Evolutionary conservation across 305 asterid species (phyloP).

Genomic region (Solanum hybrid): DNA sequence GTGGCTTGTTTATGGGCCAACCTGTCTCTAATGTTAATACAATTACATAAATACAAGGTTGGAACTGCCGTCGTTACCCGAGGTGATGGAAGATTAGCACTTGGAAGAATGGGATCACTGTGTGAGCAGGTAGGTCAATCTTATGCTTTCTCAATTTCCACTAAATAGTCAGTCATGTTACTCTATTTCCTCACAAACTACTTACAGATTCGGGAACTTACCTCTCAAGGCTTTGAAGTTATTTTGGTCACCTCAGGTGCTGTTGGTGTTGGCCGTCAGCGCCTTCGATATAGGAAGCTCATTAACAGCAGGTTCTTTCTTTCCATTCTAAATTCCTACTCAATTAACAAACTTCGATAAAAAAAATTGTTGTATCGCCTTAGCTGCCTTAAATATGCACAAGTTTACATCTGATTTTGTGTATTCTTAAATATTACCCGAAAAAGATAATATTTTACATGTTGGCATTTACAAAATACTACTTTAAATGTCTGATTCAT

Average conservation of each 20-base stretch:
- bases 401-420: neutral
- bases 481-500: neutral
- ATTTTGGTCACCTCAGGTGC: constrained; percentile 97
- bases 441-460: neutral
- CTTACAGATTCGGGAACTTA: constrained; percentile 75
- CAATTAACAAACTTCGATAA: neutral
- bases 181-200: neutral
- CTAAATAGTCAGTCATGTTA: constrained; percentile 13
- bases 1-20: neutral
- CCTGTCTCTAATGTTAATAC: neutral
- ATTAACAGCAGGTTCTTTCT: constrained; percentile 69
- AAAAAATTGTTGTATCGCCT: neutral
- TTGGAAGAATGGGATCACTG: constrained; percentile 91
- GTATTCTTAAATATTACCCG: neutral
- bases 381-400: neutral
- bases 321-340: neutral
- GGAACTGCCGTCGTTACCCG: constrained; percentile 98
- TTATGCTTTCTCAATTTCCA: neutral
- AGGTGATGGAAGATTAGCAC: constrained; percentile 82
- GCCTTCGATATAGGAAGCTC: constrained; percentile 73
- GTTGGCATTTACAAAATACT: neutral
- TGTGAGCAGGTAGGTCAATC: constrained; percentile 98
- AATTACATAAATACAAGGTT: constrained; percentile 36
- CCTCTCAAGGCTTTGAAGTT: constrained; percentile 76
- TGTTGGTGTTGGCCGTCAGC: constrained; percentile 92